Percentiles rank a stretch among this genome's conserved stretches.
Evolutionary conservation across 257 asterid genomes (phyloP).

Genomic region (Solanum pennellii): DNA sequence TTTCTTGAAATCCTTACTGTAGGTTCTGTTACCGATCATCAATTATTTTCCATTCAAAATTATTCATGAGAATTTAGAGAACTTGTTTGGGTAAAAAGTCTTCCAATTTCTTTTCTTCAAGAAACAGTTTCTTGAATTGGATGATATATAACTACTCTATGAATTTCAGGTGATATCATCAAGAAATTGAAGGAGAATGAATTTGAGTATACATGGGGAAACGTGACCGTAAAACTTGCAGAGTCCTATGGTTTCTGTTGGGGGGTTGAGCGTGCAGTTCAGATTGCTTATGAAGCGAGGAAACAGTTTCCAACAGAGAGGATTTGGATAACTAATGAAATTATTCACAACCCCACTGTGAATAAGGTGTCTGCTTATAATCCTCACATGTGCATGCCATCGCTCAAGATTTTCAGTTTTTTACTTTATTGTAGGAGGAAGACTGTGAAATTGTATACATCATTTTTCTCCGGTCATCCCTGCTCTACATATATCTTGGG

Average conservation of each 20-base stretch:
- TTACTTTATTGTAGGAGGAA: neutral
- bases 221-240: constrained; percentile 86
- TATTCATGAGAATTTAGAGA: neutral
- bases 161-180: constrained; percentile 64
- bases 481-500: neutral
- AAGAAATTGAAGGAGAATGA: constrained; percentile 86
- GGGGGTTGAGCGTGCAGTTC: constrained; percentile 99
- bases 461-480: neutral
- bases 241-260: constrained; percentile 96
- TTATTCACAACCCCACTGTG: constrained; percentile 93
- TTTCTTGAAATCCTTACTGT: neutral
- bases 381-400: neutral
- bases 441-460: neutral
- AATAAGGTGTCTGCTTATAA: constrained; percentile 46
- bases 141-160: neutral
- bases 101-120: neutral
- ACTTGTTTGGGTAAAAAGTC: neutral
- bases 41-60: neutral
- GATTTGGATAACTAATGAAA: constrained; percentile 88
- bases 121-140: neutral
- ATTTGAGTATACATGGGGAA: constrained; percentile 72
- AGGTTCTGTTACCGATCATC: neutral
- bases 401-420: neutral
- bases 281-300: constrained; percentile 95
- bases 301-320: constrained; percentile 76